Evolutionary conservation across 139 green algal genomes (phyloP), one percentile per base, ranked within the genome.

Genomic region (Picochlorum costavermella): DNA sequence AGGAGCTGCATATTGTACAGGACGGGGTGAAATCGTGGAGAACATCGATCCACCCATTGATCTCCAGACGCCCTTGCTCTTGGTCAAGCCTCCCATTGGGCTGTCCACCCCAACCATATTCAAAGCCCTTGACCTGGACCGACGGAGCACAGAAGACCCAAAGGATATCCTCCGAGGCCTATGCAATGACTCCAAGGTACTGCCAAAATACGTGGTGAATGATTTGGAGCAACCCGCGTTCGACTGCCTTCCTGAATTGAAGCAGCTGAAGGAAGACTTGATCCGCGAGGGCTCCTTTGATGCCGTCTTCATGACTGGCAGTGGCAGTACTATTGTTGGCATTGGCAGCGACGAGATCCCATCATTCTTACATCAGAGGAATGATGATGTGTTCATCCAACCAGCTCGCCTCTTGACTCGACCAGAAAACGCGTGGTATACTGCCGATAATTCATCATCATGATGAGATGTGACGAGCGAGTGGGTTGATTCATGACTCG

Each of bases 301-400:
- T 29, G 79, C 83, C 3, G 94, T 97, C 17, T 98, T 99, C 74
- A 98, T 98, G 92, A 95, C 89, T 8, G 94, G 93, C 58, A 95
- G 87, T 64, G 91, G 91, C 44, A 89, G 75, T 59, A 96, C 90
- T 1, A 88, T 97, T 10, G 90, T 97, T 43, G 74, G 80, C 43
- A 69, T 93, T 16, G 91, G 91, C 20, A 75, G 65, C 4, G 60
- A 66, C 12, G 25, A 75, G 14, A 50, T 69, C 8, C 86, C 88
- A 0, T 55, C 45, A 10, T 92, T 86, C 57, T 68, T 92, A 36
- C 31, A 50, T 31, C n/a, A 60, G 3, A 16, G 70, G 50, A 82
- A 59, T 17, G 43, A 57, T 28, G 70, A 86, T 4, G n/a, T 94
- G 66, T 95, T 97, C 74, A 74, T 92, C 14, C 75, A 72, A n/a